Evolutionary conservation across 2,329 filamentous ascomycete species (phyloP).

Genomic region (Leptoxyphium fumago): DNA sequence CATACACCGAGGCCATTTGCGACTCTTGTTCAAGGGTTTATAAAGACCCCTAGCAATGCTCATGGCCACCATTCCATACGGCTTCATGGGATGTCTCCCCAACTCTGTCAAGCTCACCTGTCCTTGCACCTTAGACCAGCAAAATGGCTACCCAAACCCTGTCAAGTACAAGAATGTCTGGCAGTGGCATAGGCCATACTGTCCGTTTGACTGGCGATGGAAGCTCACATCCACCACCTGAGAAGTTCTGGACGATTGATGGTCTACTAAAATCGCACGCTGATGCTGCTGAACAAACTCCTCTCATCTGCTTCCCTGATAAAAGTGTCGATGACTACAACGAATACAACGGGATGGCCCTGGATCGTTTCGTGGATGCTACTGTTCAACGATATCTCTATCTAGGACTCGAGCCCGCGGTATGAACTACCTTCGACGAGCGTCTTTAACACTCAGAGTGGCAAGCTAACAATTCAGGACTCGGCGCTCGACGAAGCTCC

Average conservation of each 20-base stretch:
- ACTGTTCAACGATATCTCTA: slow-evolving; percentile 12
- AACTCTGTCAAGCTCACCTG: too few species aligned
- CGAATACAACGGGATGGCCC: slow-evolving; percentile 13
- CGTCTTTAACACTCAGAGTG: too few species aligned
- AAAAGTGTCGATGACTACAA: slow-evolving; percentile 15
- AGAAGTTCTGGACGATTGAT: slow-evolving; percentile 18
- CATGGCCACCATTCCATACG: too few species aligned
- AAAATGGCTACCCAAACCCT: neutral
- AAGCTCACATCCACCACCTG: slow-evolving; percentile 9
- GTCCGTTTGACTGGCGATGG: neutral
- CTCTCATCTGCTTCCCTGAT: slow-evolving; percentile 18
- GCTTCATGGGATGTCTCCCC: too few species aligned
- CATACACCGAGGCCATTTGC: too few species aligned
- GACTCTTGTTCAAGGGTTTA: too few species aligned
- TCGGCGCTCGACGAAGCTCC: slow-evolving; percentile 11
- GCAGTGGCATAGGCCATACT: neutral
- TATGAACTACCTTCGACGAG: slow-evolving; percentile 3
- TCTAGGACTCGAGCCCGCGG: slow-evolving; percentile 14
- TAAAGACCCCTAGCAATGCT: too few species aligned
- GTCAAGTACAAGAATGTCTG: neutral
- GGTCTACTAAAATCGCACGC: slow-evolving; percentile 19
- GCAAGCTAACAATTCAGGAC: slow-evolving; percentile 6
- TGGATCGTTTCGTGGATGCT: slow-evolving; percentile 15
- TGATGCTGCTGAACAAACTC: slow-evolving; percentile 13
- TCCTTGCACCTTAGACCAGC: neutral